A percentile compares a stretch with the other conserved stretches of the same genome.
These are phyloP conservation scores for Chlorella sorokiniana DNA, from an alignment of 139 green algal species.

Conservation along the genomic window DNA sequence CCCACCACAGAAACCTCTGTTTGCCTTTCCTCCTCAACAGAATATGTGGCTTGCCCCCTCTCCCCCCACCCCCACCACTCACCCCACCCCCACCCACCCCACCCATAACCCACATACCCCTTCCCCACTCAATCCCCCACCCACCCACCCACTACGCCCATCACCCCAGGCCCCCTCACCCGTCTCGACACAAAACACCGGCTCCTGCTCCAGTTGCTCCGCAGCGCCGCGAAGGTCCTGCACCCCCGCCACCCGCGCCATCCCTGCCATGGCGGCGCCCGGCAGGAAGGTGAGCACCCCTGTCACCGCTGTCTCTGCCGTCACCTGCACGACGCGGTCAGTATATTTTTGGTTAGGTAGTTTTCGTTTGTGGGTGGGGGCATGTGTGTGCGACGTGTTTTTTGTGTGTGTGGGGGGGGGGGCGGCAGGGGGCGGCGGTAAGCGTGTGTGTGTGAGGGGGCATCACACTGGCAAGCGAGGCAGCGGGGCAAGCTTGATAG, in stretches of 20 bases:
- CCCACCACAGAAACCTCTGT: no score
- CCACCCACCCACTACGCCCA: no score
- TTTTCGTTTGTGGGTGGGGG: background rate
- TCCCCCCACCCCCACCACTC: no score
- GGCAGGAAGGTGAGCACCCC: background rate
- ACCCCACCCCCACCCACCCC: no score
- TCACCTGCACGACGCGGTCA: background rate
- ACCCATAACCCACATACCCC: no score
- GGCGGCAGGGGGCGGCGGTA: no score
- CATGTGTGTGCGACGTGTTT: background rate
- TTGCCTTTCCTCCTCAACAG: no score
- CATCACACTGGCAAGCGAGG: background rate
- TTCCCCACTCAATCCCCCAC: no score
- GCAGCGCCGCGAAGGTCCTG: background rate
- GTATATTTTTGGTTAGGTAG: background rate
- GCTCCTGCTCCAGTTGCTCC: constrained; percentile 1
- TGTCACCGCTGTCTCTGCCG: background rate
- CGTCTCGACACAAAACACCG: constrained; percentile 22
- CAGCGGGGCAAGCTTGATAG: background rate
- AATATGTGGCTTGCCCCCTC: no score
- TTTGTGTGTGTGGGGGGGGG: no score
- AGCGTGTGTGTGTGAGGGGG: no score
- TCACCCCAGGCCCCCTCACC: no score
- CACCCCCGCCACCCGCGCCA: constrained; percentile 2
- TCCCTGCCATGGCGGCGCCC: background rate